Base-by-base conservation (phyloP, 495 filamentous ascomycete genomes). In the Talaromyces liani region DNA sequence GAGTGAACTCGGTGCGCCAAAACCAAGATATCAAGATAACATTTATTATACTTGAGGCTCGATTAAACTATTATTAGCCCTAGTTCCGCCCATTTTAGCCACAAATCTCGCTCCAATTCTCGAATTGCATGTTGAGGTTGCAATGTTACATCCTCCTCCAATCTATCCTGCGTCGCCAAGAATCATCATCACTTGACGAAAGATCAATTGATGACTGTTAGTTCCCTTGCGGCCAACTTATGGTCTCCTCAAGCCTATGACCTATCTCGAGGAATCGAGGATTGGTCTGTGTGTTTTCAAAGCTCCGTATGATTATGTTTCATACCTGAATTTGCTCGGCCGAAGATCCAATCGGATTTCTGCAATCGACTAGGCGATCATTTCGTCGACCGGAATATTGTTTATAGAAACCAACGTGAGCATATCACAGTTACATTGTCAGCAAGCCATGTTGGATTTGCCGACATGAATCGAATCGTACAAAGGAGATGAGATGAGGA, bases 401-500 rank as follows among this genome's bases (percentile, higher is more conserved):
- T 2, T 56, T 14, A 7, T 54, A 14, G 6, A 49, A 20, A 22
- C 20, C 22, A 56, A 27, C 53, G 24, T 56, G 53, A 56, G 22
- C 24, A 56, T 56, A 56, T 56, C 22, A 56, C 53, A 56, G 53
- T 56, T 56, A 56, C 53, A 56, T 56, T 56, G 27, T 14, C 24
- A 29, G 22, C 24, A 56, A 29, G 53, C 27, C 53, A 56, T 25
- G 22, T 14, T 9, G 9, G 22, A 4, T 56, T 29, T 12, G 5
- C 24, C 14, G 20, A 29, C 6, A 56, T 56, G 22, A 6, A 27
- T 5, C 5, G 22, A 2, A 27, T 5, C 5, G 14, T 2, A 14
- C 53, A 9, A 56, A n/a, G 18, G 9, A 8, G 27, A 56, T 14
- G 27, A 16, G 49, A 22, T 31, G 29, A 31, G 29, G 29, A 3